Evolutionary conservation across 352 stramenopile species (phyloP), one percentile per base, ranked within the genome.

Genomic region (Blastocystis sp.): DNA sequence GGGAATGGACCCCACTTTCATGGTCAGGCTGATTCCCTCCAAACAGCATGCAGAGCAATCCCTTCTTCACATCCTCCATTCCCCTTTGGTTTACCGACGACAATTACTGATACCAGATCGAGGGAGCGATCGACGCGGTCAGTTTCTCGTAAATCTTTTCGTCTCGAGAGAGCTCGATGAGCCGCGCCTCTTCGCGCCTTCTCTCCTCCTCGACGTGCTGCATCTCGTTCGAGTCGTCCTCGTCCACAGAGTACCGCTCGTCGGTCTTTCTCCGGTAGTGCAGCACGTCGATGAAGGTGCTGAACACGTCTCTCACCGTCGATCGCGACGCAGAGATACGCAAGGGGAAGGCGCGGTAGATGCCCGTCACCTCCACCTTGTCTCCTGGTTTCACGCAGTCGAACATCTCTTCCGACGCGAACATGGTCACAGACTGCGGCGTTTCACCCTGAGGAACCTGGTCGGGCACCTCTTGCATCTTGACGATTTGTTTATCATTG

Each of bases 1-100:
- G 94, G 73, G 95, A 94, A 16, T 91, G 90, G 4, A 78, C 76
- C 16, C 39, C 53, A 2, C 92, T 91, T 0, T 92, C 93, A 1
- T 91, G 85, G 37, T 47, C 34, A 7, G 90, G 78, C 69, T 91
- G 91, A 37, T 47, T 98, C 9, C 97, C 97, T 26, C 97, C 97
- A 90, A 99, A 99, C 24, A 99, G 93, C 96, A 98, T 98, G 90
- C 96, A 98, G 55, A 99, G 91, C 13, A 98, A 95, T 0, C 95
- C 97, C 87, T 98, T 98, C 91, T 99, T 99, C 4, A 99, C 96
- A 91, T 99, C 96, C 65, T 99, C 96, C 68, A 99, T 92, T 91
- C 98, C 97, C 76, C 94, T 94, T 95, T 47, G 96, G 95, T 16
- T 90, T 6, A 90, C 11, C 9, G 8, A 20, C 55, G 3, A 5